Evolutionary conservation across 2,329 filamentous ascomycete genomes (phyloP).

Genomic region (Dothiorella sarmentorum): DNA sequence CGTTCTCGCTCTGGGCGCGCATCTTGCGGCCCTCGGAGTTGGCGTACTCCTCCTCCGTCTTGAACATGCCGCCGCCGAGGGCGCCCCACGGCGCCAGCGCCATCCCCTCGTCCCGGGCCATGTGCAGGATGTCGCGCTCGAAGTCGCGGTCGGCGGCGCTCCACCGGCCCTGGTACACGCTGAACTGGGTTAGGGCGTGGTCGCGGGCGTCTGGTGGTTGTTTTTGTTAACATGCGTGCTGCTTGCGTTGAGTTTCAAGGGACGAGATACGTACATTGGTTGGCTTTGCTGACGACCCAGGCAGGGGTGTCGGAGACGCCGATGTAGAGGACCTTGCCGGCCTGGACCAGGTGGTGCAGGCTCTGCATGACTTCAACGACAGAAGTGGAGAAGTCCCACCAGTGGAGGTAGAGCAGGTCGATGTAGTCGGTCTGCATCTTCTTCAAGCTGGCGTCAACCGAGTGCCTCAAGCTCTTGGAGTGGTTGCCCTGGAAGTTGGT

Average conservation of each 20-base stretch:
- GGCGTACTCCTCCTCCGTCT: slow-evolving; percentile 43
- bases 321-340: slow-evolving; percentile 45
- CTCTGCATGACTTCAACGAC: slow-evolving; percentile 45
- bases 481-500: slow-evolving; percentile 44
- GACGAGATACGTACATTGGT: slow-evolving; percentile 21
- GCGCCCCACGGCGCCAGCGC: slow-evolving; percentile 54
- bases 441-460: slow-evolving; percentile 38
- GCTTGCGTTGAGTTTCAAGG: not conserved
- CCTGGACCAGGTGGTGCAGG: slow-evolving; percentile 40
- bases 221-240: slow-evolving; percentile 17
- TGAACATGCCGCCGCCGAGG: slow-evolving; percentile 42
- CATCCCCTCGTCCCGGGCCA: slow-evolving; percentile 43
- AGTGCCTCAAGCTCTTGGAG: slow-evolving; percentile 37
- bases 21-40: slow-evolving; percentile 44
- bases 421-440: slow-evolving; percentile 68
- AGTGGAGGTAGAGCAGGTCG: slow-evolving; percentile 47
- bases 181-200: slow-evolving; percentile 39
- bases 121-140: slow-evolving; percentile 46
- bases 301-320: slow-evolving; percentile 45
- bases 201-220: slow-evolving; percentile 32
- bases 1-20: slow-evolving; percentile 42
- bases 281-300: slow-evolving; percentile 33
- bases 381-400: slow-evolving; percentile 43
- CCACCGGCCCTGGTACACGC: slow-evolving; percentile 43
- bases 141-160: slow-evolving; percentile 42